These are phyloP conservation scores for Boechera divaricarpa DNA, from an alignment of 345 rosid genomes.

Conservation along the genomic window DNA sequence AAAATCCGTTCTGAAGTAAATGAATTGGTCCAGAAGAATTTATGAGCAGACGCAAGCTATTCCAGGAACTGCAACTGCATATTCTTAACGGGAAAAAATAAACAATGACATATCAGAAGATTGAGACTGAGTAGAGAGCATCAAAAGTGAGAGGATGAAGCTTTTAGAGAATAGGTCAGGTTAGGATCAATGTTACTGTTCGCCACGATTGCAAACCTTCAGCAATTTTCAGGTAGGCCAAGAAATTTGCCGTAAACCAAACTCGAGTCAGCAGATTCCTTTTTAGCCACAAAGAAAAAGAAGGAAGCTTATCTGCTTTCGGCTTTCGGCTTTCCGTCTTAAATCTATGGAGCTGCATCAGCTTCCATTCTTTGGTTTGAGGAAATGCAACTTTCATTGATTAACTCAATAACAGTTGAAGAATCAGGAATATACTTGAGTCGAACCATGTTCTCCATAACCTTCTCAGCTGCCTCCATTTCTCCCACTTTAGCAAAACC, in stretches of 20 bases:
- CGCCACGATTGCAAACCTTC: background rate
- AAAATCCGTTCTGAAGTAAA: conserved; percentile 25
- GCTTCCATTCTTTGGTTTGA: conserved; percentile 35
- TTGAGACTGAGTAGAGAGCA: background rate
- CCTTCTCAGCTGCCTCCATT: conserved; percentile 55
- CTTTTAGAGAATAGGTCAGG: background rate
- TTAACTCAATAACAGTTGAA: conserved; percentile 40
- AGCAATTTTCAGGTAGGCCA: conserved; percentile 8
- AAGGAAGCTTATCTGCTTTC: conserved; percentile 1
- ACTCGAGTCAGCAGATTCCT: conserved; percentile 19
- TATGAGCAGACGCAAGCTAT: background rate
- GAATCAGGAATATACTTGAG: conserved; percentile 60
- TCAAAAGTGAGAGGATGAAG: conserved; percentile 2
- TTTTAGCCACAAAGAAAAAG: background rate
- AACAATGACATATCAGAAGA: conserved; percentile 25
- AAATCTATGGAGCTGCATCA: conserved; percentile 39
- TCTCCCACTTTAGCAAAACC: conserved; percentile 55
- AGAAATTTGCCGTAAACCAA: background rate
- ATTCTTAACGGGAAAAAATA: background rate
- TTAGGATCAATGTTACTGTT: conserved; percentile 13
- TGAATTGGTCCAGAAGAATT: conserved; percentile 22
- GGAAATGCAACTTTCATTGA: conserved; percentile 32
- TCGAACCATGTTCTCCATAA: conserved; percentile 57
- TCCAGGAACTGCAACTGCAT: conserved; percentile 6
- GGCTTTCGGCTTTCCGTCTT: conserved; percentile 14